Base-by-base conservation (phyloP, 2,329 filamentous ascomycete species). In the Aspergillus japonicus region DNA sequence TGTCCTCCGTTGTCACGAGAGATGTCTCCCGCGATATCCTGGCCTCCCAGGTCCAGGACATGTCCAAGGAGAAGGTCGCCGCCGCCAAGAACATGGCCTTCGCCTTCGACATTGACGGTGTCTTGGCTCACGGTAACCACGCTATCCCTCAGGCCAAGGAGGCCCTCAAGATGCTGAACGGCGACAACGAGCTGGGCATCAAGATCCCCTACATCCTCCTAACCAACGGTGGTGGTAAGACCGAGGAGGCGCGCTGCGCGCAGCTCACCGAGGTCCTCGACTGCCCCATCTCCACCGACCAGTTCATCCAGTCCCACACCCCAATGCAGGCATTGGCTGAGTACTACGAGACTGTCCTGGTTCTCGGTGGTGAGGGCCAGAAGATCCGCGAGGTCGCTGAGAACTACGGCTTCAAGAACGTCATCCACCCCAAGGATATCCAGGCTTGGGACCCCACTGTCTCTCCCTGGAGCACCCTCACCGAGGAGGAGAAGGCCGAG, bases 31-130 rank as follows among this genome's bases (percentile, higher is more conserved):
- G 88, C 33, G 87, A 90, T 53, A 85, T 91, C 62, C 79, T 91
- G 62, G 87, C 86, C 42, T 85, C 87, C 3, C 88, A 90, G 75
- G 81, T 90, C 21, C 89, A 92, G 77, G 85, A 87, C 64, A 80
- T 91, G 64, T 81, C 84, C 66, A 76, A 82, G 58, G 83, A 87
- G 67, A 90, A 89, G 78, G 88, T 89, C 16, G 77, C 78, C 31
- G 83, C 83, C 59, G 89, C 88, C 60, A 91, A 91, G 82, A 87
- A 91, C 79, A 91, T 92, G 88, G 87, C 88, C 6, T 92, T 92
- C 65, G 89, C 88, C 69, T 93, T 92, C 71, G 78, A 81, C 62
- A 80, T 80, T 57, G 86, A 92, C 68, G 89, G 89, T 79, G 89
- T 92, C 60, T 81, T 91, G 24, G 88, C 90, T 58, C 88, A 90